Evolutionary conservation across 331 rosid genomes (phyloP).

Genomic region (Rosa hybrid): DNA sequence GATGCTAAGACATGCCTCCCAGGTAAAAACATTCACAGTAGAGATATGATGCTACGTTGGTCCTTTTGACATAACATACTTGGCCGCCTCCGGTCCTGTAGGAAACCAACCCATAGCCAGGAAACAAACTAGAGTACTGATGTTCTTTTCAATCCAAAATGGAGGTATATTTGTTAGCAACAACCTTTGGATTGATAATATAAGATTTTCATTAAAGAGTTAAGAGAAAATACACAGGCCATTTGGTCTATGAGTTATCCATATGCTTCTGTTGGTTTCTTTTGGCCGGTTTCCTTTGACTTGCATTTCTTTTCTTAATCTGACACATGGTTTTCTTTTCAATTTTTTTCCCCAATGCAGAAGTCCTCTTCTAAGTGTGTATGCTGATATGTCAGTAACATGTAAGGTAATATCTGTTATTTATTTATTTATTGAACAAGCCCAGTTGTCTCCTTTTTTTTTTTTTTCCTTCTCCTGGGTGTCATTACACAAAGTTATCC

Average conservation of each 20-base stretch:
- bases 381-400: constrained; percentile 94
- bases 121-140: neutral
- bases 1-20: neutral
- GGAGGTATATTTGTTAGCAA: neutral
- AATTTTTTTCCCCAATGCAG: constrained; percentile 51
- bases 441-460: neutral
- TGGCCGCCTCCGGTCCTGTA: neutral
- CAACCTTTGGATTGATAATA: neutral
- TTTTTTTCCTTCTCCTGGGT: neutral
- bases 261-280: neutral
- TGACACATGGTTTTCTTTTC: neutral
- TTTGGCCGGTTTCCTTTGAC: neutral
- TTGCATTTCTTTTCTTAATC: neutral
- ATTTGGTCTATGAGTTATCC: neutral
- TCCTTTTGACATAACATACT: neutral
- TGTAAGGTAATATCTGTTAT: constrained; percentile 69
- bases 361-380: constrained; percentile 92
- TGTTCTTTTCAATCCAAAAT: neutral
- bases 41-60: neutral
- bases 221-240: neutral
- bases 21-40: neutral
- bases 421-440: neutral
- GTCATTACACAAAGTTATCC: neutral
- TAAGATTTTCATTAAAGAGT: neutral
- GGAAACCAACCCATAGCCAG: neutral